Evolutionary conservation across 768 basidiomycete genomes (phyloP).

Genomic region (Termitomyces sp.): DNA sequence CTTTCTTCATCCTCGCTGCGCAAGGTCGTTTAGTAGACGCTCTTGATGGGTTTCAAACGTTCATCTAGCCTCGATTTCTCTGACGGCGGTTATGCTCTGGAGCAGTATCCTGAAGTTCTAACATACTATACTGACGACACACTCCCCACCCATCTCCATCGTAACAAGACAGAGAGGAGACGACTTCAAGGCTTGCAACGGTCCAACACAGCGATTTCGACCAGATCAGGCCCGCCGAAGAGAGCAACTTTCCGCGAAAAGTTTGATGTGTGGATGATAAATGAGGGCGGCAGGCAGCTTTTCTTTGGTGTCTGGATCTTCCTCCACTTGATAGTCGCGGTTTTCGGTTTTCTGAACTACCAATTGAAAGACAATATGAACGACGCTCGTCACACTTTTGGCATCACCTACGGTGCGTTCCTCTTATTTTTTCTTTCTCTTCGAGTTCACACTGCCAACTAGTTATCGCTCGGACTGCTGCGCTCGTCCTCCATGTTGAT

Average conservation of each 20-base stretch:
- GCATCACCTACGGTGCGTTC: constrained; percentile 66
- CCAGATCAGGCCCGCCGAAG: constrained; percentile 22
- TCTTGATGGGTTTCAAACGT: constrained; percentile 32
- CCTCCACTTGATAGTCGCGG: constrained; percentile 72
- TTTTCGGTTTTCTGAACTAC: constrained; percentile 76
- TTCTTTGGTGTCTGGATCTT: constrained; percentile 81
- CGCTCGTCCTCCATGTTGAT: constrained; percentile 87
- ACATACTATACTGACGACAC: constrained; percentile 21
- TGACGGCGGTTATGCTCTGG: constrained; percentile 40
- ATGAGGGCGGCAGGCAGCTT: constrained; percentile 75
- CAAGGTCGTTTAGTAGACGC: constrained; percentile 28
- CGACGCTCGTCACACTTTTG: constrained; percentile 64
- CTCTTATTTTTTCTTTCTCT: constrained; percentile 23
- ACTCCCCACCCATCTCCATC: constrained; percentile 51
- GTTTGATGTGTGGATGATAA: constrained; percentile 85
- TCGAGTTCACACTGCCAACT: constrained; percentile 25
- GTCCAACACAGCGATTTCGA: constrained; percentile 33
- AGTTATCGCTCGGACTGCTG: constrained; percentile 87
- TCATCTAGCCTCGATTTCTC: constrained; percentile 67
- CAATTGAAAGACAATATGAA: constrained; percentile 71
- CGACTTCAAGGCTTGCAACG: constrained; percentile 85
- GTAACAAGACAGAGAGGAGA: constrained; percentile 82
- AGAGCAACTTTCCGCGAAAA: constrained; percentile 37
- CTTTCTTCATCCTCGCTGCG: constrained; percentile 25
- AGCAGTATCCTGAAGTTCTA: constrained; percentile 47